A percentile compares a stretch with the other conserved stretches of the same genome.
These are phyloP conservation scores for Hydrangea macrophylla DNA, from an alignment of 148 eudicot genomes.

Conservation along the genomic window DNA sequence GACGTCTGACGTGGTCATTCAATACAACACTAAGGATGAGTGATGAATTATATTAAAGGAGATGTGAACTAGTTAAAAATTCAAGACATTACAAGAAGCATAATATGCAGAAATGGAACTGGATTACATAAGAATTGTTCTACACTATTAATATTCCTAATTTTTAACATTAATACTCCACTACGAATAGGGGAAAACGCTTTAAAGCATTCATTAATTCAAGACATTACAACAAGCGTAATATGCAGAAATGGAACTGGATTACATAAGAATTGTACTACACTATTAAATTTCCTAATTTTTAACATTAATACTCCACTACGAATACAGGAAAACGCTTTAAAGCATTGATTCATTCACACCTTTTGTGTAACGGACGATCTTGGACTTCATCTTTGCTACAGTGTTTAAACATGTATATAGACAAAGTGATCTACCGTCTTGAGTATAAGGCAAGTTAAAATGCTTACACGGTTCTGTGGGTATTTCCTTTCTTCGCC, in stretches of 20 bases:
- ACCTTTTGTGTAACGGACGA: too few species aligned
- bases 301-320: not conserved
- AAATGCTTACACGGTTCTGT: slow-evolving; percentile 51
- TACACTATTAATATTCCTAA: not conserved
- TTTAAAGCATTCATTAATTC: not conserved
- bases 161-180: not conserved
- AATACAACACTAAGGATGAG: not conserved
- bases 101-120: not conserved
- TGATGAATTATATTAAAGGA: not conserved
- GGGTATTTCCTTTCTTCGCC: slow-evolving; percentile 62
- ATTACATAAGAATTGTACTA: not conserved
- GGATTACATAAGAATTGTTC: not conserved
- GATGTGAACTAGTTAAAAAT: not conserved
- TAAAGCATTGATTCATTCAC: not conserved
- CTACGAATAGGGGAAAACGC: slow-evolving; percentile 1
- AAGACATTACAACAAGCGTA: not conserved
- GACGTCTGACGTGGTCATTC: not conserved
- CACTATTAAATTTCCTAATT: not conserved
- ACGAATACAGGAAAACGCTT: slow-evolving; percentile 1
- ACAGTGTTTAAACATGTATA: not conserved
- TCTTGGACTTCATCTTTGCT: not conserved
- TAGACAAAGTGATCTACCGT: not conserved
- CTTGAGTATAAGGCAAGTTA: not conserved
- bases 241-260: not conserved
- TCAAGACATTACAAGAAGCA: not conserved